phyloP scores from a whole-genome alignment of 164 flowering plant genomes.

The Amborella trichopoda region DNA sequence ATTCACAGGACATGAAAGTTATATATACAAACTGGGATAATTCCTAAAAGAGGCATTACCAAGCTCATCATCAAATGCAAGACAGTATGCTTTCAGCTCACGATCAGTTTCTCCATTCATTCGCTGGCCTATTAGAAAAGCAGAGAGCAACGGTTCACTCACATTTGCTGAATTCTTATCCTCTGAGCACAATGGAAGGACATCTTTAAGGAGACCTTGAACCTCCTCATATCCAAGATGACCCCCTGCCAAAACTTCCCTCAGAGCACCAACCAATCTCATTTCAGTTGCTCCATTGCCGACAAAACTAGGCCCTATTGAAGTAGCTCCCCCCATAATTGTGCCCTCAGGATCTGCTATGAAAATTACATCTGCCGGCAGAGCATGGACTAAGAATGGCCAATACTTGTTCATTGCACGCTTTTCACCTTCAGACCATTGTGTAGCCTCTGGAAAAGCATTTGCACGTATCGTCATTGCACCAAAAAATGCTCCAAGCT shows the following conservation, averaged over 20 bases:
- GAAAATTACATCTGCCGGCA: conserved; percentile 74
- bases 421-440: conserved; percentile 98
- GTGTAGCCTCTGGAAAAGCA: conserved; percentile 84
- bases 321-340: conserved; percentile 62
- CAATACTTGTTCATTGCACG: conserved; percentile 75
- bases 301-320: conserved; percentile 68
- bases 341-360: conserved; percentile 98
- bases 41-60: conserved; percentile 29
- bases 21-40: no score
- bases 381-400: conserved; percentile 62
- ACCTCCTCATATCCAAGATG: conserved; percentile 98
- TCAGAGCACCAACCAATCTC: conserved; percentile 94
- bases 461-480: conserved; percentile 96
- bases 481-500: conserved; percentile 93
- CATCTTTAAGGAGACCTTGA: conserved; percentile 77
- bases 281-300: conserved; percentile 60
- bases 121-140: conserved; percentile 94
- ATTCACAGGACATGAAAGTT: no score
- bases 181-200: conserved; percentile 52
- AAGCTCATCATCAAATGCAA: conserved; percentile 92
- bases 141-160: conserved; percentile 75
- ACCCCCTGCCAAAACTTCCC: conserved; percentile 96
- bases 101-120: conserved; percentile 97
- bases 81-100: conserved; percentile 94
- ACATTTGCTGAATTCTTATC: conserved; percentile 22